These are phyloP conservation scores for Pinus albicaulis DNA, from an alignment of 75 land plant genomes.

Conservation along the genomic window DNA sequence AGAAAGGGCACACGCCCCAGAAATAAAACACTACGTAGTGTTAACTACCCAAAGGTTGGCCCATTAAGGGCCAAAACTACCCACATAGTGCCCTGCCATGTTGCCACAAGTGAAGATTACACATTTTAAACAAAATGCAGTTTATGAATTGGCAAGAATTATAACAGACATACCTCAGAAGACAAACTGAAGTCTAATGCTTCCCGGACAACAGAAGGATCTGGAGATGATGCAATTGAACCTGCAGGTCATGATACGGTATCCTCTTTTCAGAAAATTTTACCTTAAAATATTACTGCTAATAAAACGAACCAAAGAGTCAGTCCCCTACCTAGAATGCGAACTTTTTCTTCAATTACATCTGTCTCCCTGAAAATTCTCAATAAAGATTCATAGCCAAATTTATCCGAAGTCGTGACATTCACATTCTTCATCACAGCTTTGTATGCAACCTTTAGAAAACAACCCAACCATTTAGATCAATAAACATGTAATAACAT, in stretches of 20 bases:
- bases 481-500: not conserved
- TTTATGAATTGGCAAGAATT: not conserved
- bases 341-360: constrained; percentile 83
- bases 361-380: constrained; percentile 79
- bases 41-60: too few species aligned
- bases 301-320: not conserved
- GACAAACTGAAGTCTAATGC: constrained; percentile 79
- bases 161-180: constrained; percentile 61
- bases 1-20: too few species aligned
- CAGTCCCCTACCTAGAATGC: constrained; percentile 62
- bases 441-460: constrained; percentile 78
- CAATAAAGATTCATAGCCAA: constrained; percentile 73
- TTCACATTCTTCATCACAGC: constrained; percentile 77
- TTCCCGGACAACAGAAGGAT: constrained; percentile 73
- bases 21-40: too few species aligned
- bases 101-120: too few species aligned
- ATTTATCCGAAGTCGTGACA: constrained; percentile 51
- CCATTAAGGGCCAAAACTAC: too few species aligned
- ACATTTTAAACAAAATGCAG: not conserved
- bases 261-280: not conserved
- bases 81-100: too few species aligned
- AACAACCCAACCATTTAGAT: not conserved
- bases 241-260: constrained; percentile 30
- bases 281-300: not conserved
- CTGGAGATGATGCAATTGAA: constrained; percentile 64